phyloP scores from a whole-genome alignment of 2,329 filamentous ascomycete species.

The Penicillium sp. region DNA sequence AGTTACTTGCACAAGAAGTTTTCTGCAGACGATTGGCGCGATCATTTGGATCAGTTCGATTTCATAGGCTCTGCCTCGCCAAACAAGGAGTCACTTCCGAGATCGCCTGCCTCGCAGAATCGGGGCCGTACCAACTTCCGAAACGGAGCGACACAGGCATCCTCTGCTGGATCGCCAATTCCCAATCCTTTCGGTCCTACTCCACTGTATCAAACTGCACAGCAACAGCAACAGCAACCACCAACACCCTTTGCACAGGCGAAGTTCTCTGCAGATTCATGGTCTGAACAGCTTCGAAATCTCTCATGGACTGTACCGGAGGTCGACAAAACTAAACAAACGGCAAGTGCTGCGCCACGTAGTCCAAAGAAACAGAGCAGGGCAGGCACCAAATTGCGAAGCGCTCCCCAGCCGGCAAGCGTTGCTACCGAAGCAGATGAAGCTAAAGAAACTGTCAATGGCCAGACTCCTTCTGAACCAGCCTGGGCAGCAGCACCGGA shows the following conservation, averaged over 20 bases:
- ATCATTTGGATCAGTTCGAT: constrained; percentile 29
- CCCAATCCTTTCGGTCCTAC: constrained; percentile 16
- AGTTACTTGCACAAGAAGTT: constrained; percentile 33
- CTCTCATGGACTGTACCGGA: constrained; percentile 28
- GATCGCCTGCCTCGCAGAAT: constrained; percentile 13
- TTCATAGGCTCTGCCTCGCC: constrained; percentile 29
- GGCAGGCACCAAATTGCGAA: constrained; percentile 22
- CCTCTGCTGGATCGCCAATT: constrained; percentile 12
- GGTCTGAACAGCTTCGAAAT: constrained; percentile 32
- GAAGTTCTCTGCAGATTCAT: constrained; percentile 34
- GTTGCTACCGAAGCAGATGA: constrained; percentile 37
- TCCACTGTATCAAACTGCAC: constrained; percentile 9
- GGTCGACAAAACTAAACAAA: constrained; percentile 20
- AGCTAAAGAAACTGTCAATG: constrained; percentile 25
- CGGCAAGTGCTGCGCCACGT: constrained; percentile 23
- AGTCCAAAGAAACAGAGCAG: constrained; percentile 31
- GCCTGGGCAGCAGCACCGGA: constrained; percentile 15
- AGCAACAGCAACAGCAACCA: constrained; percentile 21
- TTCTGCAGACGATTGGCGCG: constrained; percentile 36
- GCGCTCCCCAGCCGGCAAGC: constrained; percentile 28
- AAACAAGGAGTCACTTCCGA: constrained; percentile 18
- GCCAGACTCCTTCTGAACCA: constrained; percentile 14
- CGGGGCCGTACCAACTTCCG: constrained; percentile 20
- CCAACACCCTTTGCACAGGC: constrained; percentile 28
- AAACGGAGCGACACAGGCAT: constrained; percentile 17